Evolutionary conservation across 176 grass and related monocot genomes (phyloP), one percentile per base, ranked within the genome.

Genomic region (Miscanthus lutarioriparius): DNA sequence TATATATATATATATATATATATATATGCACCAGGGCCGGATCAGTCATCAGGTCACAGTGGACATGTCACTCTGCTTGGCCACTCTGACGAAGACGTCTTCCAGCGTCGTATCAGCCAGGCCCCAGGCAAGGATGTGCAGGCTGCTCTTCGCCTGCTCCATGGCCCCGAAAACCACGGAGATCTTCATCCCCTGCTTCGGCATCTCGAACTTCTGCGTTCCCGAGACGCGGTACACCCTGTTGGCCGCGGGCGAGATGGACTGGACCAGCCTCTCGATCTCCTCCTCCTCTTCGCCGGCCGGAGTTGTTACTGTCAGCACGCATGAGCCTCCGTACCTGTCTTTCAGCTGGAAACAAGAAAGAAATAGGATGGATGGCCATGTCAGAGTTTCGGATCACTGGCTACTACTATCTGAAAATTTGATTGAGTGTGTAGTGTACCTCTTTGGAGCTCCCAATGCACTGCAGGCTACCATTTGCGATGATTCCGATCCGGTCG

Each of bases 361-460:
- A 10, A 26, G 3, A 26, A 14, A 28, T 64, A 1, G 27, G 62
- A 13, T 5, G 10, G 4, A 64, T 72, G 22, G 20, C 40, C 53
- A 66, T 14, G 20, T 58, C 43, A 58, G 56, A 36, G 33, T 64
- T 72, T 28, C 6, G 35, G 6, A 33, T 84, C 8, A 64, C 40
- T 78, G 40, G 23, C 16, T 16, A 13, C 22, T n/a, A 59, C 22
- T 10, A 2, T 65, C 53, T 53, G 54, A 49, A 49, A 17, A 17
- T 25, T 8, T 72, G 47, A 16, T 16, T 14, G 40, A 28, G 22
- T 33, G 12, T 22, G 22, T 20, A 19, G 17, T 25, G 7, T 25
- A 91, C 92, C 84, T 94, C 92, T 23, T 75, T 89, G 6, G 89
- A 79, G 73, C 78, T 89, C 51, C 92, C 92, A 66, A 92, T 90